Evolutionary conservation across 2,329 filamentous ascomycete genomes (phyloP).

Genomic region (Cyclaneusma minus): DNA sequence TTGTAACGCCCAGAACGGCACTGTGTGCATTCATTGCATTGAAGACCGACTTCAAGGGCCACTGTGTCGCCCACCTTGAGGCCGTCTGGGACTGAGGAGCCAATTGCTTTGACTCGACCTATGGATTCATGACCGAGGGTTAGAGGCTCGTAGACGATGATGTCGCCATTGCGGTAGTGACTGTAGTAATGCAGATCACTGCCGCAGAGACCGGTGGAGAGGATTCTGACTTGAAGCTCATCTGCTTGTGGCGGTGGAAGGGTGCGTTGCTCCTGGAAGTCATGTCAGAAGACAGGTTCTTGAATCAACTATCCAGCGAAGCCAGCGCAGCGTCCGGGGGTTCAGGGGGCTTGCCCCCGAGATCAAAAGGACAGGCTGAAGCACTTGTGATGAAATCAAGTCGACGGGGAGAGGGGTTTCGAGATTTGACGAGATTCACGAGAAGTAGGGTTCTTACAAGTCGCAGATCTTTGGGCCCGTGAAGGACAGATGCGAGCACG

Average conservation of each 20-base stretch:
- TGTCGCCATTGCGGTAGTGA: conserved; percentile 84
- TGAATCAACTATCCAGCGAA: too few species aligned
- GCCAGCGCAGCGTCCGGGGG: too few species aligned
- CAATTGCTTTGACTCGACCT: conserved; percentile 66
- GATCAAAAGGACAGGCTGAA: too few species aligned
- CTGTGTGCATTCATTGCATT: conserved; percentile 77
- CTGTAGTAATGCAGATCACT: conserved; percentile 97
- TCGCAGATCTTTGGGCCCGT: conserved; percentile 18
- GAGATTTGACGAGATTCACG: too few species aligned
- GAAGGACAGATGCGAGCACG: conserved; percentile 17
- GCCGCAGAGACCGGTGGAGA: conserved; percentile 93
- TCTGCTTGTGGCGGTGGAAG: conserved; percentile 11
- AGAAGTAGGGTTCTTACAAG: conserved; percentile 12
- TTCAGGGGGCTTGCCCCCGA: too few species aligned
- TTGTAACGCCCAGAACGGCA: conserved; percentile 89
- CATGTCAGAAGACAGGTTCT: too few species aligned
- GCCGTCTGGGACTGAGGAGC: conserved; percentile 59
- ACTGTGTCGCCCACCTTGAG: conserved; percentile 80
- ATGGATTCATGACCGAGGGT: conserved; percentile 91
- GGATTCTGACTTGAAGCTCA: conserved; percentile 76
- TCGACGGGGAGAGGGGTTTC: too few species aligned
- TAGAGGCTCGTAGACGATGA: conserved; percentile 78
- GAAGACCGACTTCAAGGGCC: conserved; percentile 85
- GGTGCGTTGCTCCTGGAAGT: conserved; percentile 16
- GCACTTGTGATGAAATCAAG: too few species aligned